Evolutionary conservation across 257 asterid species (phyloP).

Genomic region (Paraleonurus japonicus): DNA sequence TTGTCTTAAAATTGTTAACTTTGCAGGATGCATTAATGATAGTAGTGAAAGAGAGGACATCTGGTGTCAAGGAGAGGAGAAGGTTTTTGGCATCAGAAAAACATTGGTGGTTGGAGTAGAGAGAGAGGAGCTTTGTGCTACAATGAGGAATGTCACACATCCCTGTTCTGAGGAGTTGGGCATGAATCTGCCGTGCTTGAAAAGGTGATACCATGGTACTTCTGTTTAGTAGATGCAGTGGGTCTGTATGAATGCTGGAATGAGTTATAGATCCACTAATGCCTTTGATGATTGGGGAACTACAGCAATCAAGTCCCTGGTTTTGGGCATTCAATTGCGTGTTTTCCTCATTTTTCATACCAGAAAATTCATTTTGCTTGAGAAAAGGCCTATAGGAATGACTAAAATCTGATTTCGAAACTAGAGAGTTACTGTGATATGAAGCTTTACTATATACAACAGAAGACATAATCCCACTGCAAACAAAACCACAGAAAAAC

Average conservation of each 20-base stretch:
- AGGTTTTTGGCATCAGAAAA: conserved; percentile 50
- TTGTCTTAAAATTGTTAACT: conserved; percentile 35
- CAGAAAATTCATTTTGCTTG: conserved; percentile 17
- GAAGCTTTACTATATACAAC: conserved; percentile 36
- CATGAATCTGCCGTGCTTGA: conserved; percentile 61
- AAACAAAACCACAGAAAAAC: conserved; percentile 35
- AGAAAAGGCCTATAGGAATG: conserved; percentile 24
- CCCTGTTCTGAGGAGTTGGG: conserved; percentile 56
- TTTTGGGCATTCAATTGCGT: conserved; percentile 14
- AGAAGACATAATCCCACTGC: conserved; percentile 50
- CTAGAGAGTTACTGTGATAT: conserved; percentile 42
- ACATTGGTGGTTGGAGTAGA: conserved; percentile 47
- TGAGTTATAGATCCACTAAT: conserved; percentile 27
- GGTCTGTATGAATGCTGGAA: conserved; percentile 26
- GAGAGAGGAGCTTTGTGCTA: conserved; percentile 52
- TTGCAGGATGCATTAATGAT: conserved; percentile 67
- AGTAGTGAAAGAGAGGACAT: conserved; percentile 49
- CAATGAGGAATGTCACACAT: conserved; percentile 37
- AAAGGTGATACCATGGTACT: conserved; percentile 33
- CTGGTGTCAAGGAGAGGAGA: conserved; percentile 39
- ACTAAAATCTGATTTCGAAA: conserved; percentile 32
- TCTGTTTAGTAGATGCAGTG: conserved; percentile 33
- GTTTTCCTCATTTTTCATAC: conserved; percentile 25
- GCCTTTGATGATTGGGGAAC: no score
- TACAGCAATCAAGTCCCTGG: conserved; percentile 17